Evolutionary conservation across 2,329 filamentous ascomycete species (phyloP), one percentile per base, ranked within the genome.

Genomic region (Aspergillus pseudotamarii): DNA sequence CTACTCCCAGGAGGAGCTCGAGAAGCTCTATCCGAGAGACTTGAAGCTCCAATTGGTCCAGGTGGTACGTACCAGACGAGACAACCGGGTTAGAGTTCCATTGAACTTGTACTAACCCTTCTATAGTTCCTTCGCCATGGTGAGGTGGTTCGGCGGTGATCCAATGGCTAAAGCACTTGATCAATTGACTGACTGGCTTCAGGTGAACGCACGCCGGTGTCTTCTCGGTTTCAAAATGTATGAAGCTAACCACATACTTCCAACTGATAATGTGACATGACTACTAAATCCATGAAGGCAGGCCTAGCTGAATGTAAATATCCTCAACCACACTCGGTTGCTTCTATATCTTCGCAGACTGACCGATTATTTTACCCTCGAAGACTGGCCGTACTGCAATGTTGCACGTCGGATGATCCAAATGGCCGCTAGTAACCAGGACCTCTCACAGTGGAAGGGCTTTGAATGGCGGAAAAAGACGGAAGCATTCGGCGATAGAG

Each of bases 11-110:
- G 89, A 92, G 64, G 94, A 98, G 84, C 87, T 98, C 57, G 83
- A 85, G 50, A 82, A 83, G 72, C 88, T 98, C 63, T 99, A 97
- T 80, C 95, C 95, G 1, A 80, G 88, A 60, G 83, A 86, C 51
- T 84, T 99, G 63, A 86, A 94, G 76, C 87, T 99, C 41, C 91
- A 95, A 76, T 88, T 95, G 64, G 95, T 98, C 57, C 95, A 99
- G 81, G 85, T 98, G 71, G 85, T 89, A 75, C 73, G 85, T 75
- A 45, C 55, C 36, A 55, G 61, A 43, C 36, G 26, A 19, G 28
- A 43, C 38, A 28, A 50, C 46, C 12, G 36, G 28, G 28, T 34
- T 46, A 34, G 36, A 26, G n/a, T 36, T 28, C 23, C 45, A 50
- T 54, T 46, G 41, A 60, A 30, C 34, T 16, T 34, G 55, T 63